These are phyloP conservation scores for Ceratobasidium sp. DNA, from an alignment of 1,284 basidiomycete species.

Conservation along the genomic window DNA sequence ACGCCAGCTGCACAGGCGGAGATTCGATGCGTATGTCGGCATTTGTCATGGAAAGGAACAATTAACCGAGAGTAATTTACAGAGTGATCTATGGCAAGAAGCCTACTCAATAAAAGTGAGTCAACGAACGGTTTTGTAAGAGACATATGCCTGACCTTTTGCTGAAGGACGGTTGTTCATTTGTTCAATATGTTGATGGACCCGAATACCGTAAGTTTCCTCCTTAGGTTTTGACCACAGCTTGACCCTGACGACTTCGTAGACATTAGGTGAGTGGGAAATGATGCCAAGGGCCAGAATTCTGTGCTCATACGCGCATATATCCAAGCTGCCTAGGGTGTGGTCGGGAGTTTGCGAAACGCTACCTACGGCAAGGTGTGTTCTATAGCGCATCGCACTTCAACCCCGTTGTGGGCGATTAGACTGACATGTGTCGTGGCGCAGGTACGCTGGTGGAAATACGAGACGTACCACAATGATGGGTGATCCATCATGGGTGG, in stretches of 20 bases:
- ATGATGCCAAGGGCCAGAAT: not conserved
- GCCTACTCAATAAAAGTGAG: constrained; percentile 36
- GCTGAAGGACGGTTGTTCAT: constrained; percentile 31
- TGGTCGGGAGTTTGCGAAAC: constrained; percentile 32
- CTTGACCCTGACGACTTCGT: not conserved
- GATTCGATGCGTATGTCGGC: constrained; percentile 27
- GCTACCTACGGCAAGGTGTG: constrained; percentile 33
- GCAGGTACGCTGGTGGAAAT: constrained; percentile 35
- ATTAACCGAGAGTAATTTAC: constrained; percentile 20
- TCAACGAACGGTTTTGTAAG: too few relatives aligned
- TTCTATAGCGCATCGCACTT: not conserved
- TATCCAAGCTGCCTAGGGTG: constrained; percentile 26
- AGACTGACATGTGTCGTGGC: not conserved
- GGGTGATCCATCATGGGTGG: constrained; percentile 8
- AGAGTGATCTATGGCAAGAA: constrained; percentile 30
- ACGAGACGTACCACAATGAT: constrained; percentile 34
- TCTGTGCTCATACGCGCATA: constrained; percentile 1
- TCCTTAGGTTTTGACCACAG: not conserved
- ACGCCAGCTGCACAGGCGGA: not conserved
- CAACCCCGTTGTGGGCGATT: not conserved
- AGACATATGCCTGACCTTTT: not conserved
- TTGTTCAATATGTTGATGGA: constrained; percentile 31
- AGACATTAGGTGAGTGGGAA: constrained; percentile 21
- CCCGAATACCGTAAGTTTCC: constrained; percentile 28
- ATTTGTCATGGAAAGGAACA: not conserved